A percentile compares a stretch with the other conserved stretches of the same genome.
Evolutionary conservation across 495 filamentous ascomycete species (phyloP).

Genomic region (Tetracladium setigerum): DNA sequence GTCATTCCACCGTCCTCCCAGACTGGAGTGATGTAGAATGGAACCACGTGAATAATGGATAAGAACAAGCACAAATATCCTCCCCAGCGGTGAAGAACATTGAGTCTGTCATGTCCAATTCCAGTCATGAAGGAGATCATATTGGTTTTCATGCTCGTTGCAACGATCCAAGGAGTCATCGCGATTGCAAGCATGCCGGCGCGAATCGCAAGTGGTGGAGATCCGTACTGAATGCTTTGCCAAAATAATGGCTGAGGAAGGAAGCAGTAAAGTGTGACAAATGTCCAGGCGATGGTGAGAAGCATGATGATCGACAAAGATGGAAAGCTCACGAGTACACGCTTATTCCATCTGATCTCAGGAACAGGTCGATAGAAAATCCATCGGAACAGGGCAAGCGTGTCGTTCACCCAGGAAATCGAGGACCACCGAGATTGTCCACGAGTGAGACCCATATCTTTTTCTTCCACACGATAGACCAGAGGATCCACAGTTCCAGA

Average conservation of each 20-base stretch:
- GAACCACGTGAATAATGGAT: conserved; percentile 72
- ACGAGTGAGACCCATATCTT: conserved; percentile 39
- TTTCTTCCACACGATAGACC: conserved; percentile 57
- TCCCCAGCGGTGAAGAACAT: conserved; percentile 88
- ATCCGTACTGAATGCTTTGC: conserved; percentile 73
- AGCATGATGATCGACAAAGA: conserved; percentile 62
- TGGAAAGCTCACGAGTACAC: conserved; percentile 61
- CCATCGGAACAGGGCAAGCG: conserved; percentile 70
- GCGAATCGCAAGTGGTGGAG: conserved; percentile 82
- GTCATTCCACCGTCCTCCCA: conserved; percentile 66
- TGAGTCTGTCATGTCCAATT: conserved; percentile 85
- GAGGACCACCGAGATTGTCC: conserved; percentile 63
- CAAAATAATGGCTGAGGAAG: conserved; percentile 80
- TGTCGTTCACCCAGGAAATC: conserved; percentile 62
- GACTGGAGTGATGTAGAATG: conserved; percentile 83
- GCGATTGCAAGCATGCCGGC: conserved; percentile 90
- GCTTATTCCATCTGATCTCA: conserved; percentile 51
- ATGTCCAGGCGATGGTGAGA: conserved; percentile 54
- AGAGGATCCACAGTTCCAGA: conserved; percentile 54
- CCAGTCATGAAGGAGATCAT: conserved; percentile 78
- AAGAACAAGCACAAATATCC: conserved; percentile 84
- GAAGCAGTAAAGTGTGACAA: conserved; percentile 75
- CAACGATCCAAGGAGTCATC: conserved; percentile 91
- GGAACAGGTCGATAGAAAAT: conserved; percentile 81
- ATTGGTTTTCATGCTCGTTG: conserved; percentile 86